A percentile compares a stretch with the other conserved stretches of the same genome.
phyloP scores from a whole-genome alignment of 2,329 filamentous ascomycete species.

The Neoarthrinium moseri region DNA sequence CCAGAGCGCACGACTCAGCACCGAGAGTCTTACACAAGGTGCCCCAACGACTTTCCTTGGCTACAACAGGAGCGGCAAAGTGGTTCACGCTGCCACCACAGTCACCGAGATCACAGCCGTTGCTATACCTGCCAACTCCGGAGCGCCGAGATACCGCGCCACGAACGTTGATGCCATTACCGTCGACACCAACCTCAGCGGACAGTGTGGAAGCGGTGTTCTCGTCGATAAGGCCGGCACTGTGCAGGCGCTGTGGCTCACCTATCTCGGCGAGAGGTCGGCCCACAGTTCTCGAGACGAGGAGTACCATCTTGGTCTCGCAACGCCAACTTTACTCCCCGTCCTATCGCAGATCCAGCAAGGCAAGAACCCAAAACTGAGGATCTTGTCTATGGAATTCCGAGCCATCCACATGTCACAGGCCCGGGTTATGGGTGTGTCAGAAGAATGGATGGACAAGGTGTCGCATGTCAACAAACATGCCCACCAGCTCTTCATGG shows the following conservation, averaged over 20 bases:
- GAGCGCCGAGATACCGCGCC: constrained; percentile 88
- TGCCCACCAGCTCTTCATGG: constrained; percentile 97
- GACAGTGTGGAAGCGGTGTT: constrained; percentile 91
- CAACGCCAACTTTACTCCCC: constrained; percentile 83
- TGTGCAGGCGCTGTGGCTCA: constrained; percentile 94
- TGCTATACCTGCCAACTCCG: constrained; percentile 89
- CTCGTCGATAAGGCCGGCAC: constrained; percentile 86
- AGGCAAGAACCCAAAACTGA: constrained; percentile 75
- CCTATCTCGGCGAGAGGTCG: constrained; percentile 88
- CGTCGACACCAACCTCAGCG: constrained; percentile 87
- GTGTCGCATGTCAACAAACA: constrained; percentile 86
- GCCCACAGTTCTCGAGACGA: constrained; percentile 80
- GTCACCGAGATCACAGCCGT: constrained; percentile 98
- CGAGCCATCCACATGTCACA: constrained; percentile 96
- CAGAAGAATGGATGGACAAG: constrained; percentile 91
- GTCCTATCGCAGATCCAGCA: constrained; percentile 84
- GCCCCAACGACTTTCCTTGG: constrained; percentile 95
- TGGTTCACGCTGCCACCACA: constrained; percentile 89
- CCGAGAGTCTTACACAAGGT: constrained; percentile 82
- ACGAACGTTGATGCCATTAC: constrained; percentile 97
- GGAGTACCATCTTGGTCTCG: constrained; percentile 92
- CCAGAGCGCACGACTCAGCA: constrained; percentile 80
- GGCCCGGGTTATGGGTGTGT: constrained; percentile 94
- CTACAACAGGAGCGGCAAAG: constrained; percentile 93
- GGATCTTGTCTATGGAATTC: constrained; percentile 92